Percentiles rank a stretch among this genome's conserved stretches.
These are phyloP conservation scores for Triticum aestivum DNA, from an alignment of 176 grass and related monocot species.

Conservation along the genomic window DNA sequence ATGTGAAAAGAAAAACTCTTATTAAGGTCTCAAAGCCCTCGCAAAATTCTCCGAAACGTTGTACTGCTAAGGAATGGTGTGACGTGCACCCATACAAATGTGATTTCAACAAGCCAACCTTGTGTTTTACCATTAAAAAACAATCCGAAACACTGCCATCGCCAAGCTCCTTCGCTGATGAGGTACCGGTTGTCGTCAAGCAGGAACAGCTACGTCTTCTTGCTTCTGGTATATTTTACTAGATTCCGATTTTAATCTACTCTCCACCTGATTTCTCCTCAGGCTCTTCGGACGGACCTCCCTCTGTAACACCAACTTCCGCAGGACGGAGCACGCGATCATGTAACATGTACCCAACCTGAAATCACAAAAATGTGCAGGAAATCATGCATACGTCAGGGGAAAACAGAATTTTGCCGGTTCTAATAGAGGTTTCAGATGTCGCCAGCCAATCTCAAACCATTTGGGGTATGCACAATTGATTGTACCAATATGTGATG, in stretches of 20 bases:
- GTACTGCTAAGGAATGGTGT: background rate
- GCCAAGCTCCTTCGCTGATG: background rate
- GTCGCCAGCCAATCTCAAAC: background rate
- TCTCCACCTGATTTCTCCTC: conserved; percentile 26
- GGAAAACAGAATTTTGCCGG: background rate
- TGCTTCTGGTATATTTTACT: background rate
- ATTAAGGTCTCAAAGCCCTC: background rate
- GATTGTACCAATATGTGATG: background rate
- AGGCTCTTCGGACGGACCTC: background rate
- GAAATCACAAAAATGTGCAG: background rate
- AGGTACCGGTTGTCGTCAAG: background rate
- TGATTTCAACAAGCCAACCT: background rate
- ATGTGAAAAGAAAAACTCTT: background rate
- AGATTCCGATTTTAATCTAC: background rate
- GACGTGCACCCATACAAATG: conserved; percentile 5
- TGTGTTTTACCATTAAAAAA: background rate
- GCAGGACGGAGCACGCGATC: conserved; percentile 68
- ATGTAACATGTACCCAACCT: conserved; percentile 68
- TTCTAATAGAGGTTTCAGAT: background rate
- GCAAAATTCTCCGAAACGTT: background rate
- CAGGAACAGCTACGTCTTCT: background rate
- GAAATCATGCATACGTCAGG: background rate
- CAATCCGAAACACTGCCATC: background rate
- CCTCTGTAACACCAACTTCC: conserved; percentile 54
- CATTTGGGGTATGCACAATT: background rate